Evolutionary conservation across 768 basidiomycete species (phyloP), one percentile per base, ranked within the genome.

Genomic region (Nevesoporus exiguus): DNA sequence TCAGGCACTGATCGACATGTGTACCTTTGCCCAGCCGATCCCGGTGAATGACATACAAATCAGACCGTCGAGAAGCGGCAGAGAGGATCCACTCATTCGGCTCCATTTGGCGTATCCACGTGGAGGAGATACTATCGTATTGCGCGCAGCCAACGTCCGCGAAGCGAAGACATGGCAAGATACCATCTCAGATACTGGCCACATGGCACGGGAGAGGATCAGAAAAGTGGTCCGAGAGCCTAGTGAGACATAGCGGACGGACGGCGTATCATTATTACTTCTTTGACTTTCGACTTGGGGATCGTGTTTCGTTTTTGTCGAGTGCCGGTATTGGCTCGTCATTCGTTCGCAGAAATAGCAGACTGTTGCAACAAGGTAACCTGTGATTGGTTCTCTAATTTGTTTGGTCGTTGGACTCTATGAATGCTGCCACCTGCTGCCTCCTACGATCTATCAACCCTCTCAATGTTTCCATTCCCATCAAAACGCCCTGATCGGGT

Each of bases 401-500:
- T 22, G n/a, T 37, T 41, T 22, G 13, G 39, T 14, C 34, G 31
- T 5, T 17, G 37, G 33, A 33, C 30, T 25, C 25, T 24, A 43
- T 27, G 19, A 40, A 19, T 5, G 48, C 44, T n/a, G 30, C 57
- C 14, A 86, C 72, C 55, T 79, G 74, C 49, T 70, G 70, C 31
- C 79, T 76, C 56, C 90, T 73, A 9, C 73, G 81, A 54, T 85
- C 78, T 48, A 96, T 61, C 52, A 97, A 67, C 6, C 59, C 61
- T 27, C 87, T 67, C 36, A 88, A 67, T 0, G 86, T 93, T 48
- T 83, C 74, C 54, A 98, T 59, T 4, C 94, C 96, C 31, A 73
- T 68, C 58, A 96, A 67, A 17, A 95, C 83, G 0, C 96, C 88
- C 36, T 79, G 70, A 66, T 98, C 95, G 2, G 85, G 83, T 5